These are phyloP conservation scores for Abrus precatorius DNA, from an alignment of 306 rosid genomes.

Conservation along the genomic window DNA sequence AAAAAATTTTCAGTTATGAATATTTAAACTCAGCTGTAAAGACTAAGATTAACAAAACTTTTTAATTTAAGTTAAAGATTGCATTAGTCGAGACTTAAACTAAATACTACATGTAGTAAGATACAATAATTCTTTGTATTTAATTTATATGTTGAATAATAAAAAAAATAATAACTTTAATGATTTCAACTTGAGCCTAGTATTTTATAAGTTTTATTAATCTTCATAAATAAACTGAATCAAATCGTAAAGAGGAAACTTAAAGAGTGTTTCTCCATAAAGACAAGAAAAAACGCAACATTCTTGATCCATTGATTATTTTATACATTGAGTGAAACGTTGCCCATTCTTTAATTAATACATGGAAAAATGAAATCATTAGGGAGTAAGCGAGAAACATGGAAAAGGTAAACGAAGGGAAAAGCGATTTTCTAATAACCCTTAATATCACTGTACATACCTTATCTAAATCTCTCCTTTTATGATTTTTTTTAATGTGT, in stretches of 20 bases:
- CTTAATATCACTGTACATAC: not conserved
- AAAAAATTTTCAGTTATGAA: too few species aligned
- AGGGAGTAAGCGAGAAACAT: conserved; percentile 9
- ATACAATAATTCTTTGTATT: too few species aligned
- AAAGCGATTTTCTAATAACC: conserved; percentile 2
- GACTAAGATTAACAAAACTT: too few species aligned
- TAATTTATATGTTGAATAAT: too few species aligned
- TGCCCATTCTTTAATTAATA: too few species aligned
- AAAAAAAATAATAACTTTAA: too few species aligned
- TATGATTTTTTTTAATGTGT: too few species aligned
- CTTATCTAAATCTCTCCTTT: not conserved
- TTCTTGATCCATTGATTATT: not conserved
- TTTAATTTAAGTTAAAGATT: too few species aligned
- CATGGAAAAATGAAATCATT: not conserved
- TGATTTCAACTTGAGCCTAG: too few species aligned
- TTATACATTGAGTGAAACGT: not conserved
- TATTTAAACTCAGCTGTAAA: too few species aligned
- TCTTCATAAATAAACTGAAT: not conserved
- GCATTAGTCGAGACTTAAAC: too few species aligned
- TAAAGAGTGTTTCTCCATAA: not conserved
- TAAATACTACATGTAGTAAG: too few species aligned
- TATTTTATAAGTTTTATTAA: not conserved
- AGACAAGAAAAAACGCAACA: not conserved
- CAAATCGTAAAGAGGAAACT: not conserved
- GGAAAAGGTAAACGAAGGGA: not conserved